phyloP scores from a whole-genome alignment of 2,329 filamentous ascomycete species.

The Beauveria brongniartii region DNA sequence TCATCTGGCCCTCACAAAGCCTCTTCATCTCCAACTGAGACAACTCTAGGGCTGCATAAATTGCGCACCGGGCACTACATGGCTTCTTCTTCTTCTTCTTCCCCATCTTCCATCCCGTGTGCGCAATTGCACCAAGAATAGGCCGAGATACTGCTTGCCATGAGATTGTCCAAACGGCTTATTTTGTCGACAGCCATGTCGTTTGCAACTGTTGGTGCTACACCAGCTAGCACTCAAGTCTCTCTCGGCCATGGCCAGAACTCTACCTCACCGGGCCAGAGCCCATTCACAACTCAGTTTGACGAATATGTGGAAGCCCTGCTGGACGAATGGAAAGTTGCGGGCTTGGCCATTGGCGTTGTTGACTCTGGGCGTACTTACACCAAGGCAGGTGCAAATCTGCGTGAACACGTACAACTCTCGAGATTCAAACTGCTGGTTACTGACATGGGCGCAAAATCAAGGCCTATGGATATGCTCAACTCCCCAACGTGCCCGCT shows the following conservation, averaged over 20 bases:
- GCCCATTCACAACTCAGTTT: conserved; percentile 14
- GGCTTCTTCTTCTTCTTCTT: too few species aligned
- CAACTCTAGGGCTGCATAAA: background rate
- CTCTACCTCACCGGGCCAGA: background rate
- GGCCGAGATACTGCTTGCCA: background rate
- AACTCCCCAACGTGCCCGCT: conserved; percentile 29
- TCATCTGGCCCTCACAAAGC: background rate
- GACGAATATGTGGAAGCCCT: conserved; percentile 6
- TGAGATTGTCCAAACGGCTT: background rate
- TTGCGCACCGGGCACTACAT: background rate
- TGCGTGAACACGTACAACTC: background rate
- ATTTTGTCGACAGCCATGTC: background rate
- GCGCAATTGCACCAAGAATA: background rate
- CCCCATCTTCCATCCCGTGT: too few species aligned
- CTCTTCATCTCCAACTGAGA: background rate
- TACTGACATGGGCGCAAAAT: too few species aligned
- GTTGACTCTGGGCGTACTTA: conserved; percentile 35
- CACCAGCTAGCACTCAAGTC: background rate
- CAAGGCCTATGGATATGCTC: conserved; percentile 23
- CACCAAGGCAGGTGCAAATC: conserved; percentile 24
- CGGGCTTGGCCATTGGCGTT: conserved; percentile 40
- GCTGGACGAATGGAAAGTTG: conserved; percentile 34
- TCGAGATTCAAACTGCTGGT: background rate
- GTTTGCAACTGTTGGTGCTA: background rate
- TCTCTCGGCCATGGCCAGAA: background rate